These are phyloP conservation scores for Pseudopediastrum boryanum DNA, from an alignment of 139 green algal species.

Conservation along the genomic window DNA sequence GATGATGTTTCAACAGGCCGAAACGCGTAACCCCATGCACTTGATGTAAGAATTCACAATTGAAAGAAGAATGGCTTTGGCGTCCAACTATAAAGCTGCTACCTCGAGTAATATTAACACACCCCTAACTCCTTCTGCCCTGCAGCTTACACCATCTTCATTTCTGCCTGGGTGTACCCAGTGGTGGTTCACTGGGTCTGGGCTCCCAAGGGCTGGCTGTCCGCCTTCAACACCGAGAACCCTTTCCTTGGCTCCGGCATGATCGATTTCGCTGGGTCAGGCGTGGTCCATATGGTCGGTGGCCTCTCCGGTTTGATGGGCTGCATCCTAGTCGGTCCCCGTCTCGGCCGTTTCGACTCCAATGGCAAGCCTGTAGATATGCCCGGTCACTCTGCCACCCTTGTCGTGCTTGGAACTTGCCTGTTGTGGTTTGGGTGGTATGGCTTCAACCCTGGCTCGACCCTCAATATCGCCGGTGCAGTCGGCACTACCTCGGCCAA, in stretches of 20 bases:
- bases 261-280: constrained; percentile 79
- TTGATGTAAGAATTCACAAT: too few relatives aligned
- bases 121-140: not conserved
- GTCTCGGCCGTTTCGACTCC: constrained; percentile 90
- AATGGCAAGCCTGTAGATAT: constrained; percentile 77
- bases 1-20: too few relatives aligned
- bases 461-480: constrained; percentile 51
- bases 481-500: constrained; percentile 36
- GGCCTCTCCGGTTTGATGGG: constrained; percentile 61
- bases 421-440: constrained; percentile 96
- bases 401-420: constrained; percentile 67
- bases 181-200: constrained; percentile 76
- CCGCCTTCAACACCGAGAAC: constrained; percentile 41
- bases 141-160: constrained; percentile 46
- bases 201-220: constrained; percentile 65
- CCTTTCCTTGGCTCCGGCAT: constrained; percentile 65
- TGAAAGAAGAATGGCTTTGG: too few relatives aligned
- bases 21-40: too few relatives aligned
- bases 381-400: constrained; percentile 61
- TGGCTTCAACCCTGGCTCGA: constrained; percentile 85
- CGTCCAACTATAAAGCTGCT: too few relatives aligned
- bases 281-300: constrained; percentile 83
- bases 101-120: too few relatives aligned
- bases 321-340: constrained; percentile 87
- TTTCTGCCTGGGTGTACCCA: constrained; percentile 73